Base-by-base conservation (phyloP, 169 alveolate species). In the Plasmodium berghei region DNA sequence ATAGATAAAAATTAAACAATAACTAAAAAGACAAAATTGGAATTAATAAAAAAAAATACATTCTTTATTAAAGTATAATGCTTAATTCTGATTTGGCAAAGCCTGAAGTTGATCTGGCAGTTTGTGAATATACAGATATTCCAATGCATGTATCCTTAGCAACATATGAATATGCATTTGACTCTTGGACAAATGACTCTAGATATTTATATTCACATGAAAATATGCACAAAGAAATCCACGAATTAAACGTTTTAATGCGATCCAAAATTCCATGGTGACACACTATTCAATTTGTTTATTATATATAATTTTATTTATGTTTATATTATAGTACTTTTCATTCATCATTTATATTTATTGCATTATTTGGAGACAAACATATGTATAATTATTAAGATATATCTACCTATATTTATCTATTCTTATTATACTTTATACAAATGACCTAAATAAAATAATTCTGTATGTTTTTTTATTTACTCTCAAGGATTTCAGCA, bases 181-280 rank as follows among this genome's bases (percentile, higher is more conserved):
- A 75, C 16, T 69, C 89, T 46, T 75, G 89, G 89, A 24, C 72
- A 12, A 75, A 75, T 22, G 89, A 75, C 48, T 63, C 89, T 8
- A 63, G 89, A 52, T 75, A 61, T 75, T 63, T 75, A 75, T 75
- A 75, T 52, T 67, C 89, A 28, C 73, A 63, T 45, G 89, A 63
- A 34, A 61, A 75, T 20, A 75, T 75, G 89, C 89, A 75, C 55
- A 49, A 10, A 48, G 75, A 62, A 48, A 75, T 75, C 62, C 67
- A 75, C n/a, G 89, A 63, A 52, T 54, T 75, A 63, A 75, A 75
- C 14, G 49, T 49, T 26, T 55, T 75, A 24, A 75, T 75, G 75
- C 48, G 64, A 69, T 75, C 89, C 16, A 75, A 48, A 56, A 55
- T 75, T 49, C 74, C 89, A 48, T 10, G 58, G 89, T 75, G 14